Percentiles rank a stretch among this genome's conserved stretches.
Evolutionary conservation across 495 filamentous ascomycete species (phyloP).

Genomic region (Aspergillus wentii): DNA sequence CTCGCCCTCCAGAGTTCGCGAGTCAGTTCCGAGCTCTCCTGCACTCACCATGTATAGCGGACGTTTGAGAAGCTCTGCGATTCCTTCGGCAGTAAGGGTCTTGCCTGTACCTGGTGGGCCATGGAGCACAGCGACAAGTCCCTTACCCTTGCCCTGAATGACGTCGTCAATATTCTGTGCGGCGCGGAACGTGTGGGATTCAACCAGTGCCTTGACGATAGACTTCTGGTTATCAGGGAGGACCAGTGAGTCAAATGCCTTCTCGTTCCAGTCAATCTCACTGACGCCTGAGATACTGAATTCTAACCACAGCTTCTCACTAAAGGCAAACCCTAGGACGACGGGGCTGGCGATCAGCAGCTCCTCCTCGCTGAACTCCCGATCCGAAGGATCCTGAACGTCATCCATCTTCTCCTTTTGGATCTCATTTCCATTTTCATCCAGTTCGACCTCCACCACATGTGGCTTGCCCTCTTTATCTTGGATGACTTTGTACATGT

Average conservation of each 20-base stretch:
- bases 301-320: constrained; percentile 88
- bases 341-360: constrained; percentile 87
- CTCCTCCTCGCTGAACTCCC: constrained; percentile 77
- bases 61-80: constrained; percentile 75
- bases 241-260: constrained; percentile 76
- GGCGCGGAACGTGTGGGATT: constrained; percentile 76
- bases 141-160: constrained; percentile 73
- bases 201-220: constrained; percentile 75
- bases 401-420: constrained; percentile 61
- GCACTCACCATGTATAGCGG: constrained; percentile 83
- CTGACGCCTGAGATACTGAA: constrained; percentile 79
- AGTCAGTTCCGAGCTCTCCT: constrained; percentile 77
- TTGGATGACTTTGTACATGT: constrained; percentile 61
- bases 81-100: constrained; percentile 83
- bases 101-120: constrained; percentile 86
- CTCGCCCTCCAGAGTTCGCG: constrained; percentile 70
- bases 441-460: constrained; percentile 56
- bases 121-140: constrained; percentile 70
- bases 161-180: constrained; percentile 81
- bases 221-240: constrained; percentile 70
- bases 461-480: constrained; percentile 57
- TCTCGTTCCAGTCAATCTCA: constrained; percentile 77
- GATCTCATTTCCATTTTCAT: constrained; percentile 59
- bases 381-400: constrained; percentile 30
- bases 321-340: constrained; percentile 88